Base-by-base conservation (phyloP, 176 grass and related monocot species). In the Alopecurus myosuroides region DNA sequence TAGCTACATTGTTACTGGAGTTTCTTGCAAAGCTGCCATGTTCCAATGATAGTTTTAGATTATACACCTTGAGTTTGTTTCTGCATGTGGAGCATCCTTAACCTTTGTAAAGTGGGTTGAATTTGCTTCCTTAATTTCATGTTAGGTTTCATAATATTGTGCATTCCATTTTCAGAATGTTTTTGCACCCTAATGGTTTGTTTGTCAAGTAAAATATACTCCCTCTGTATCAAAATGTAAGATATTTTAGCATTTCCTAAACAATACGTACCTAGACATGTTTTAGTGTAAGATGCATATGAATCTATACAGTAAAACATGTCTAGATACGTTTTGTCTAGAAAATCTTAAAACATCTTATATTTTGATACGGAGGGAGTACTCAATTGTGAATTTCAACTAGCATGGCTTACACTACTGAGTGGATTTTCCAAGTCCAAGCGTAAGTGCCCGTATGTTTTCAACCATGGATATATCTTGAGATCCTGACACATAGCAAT, bases 201-300 rank as follows among this genome's bases (percentile, higher is more conserved):
- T 76, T 17, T 81, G 50, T 50, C 19, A 82, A 52, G 13, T 42
- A 70, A 86, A 41, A 52, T 70, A n/a, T 77, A 52, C 70, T 30
- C 2, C n/a, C n/a, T n/a, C n/a, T n/a, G n/a, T n/a, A n/a, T n/a
- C n/a, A n/a, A n/a, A n/a, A n/a, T n/a, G n/a, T n/a, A n/a, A n/a
- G n/a, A n/a, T n/a, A n/a, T n/a, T n/a, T n/a, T n/a, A n/a, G n/a
- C n/a, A n/a, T n/a, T n/a, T n/a, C n/a, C n/a, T n/a, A n/a, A n/a
- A n/a, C n/a, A n/a, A n/a, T n/a, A n/a, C n/a, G n/a, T n/a, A n/a
- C n/a, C n/a, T n/a, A n/a, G n/a, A n/a, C n/a, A n/a, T n/a, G n/a
- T n/a, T n/a, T n/a, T n/a, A n/a, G n/a, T n/a, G n/a, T n/a, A n/a
- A n/a, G n/a, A n/a, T n/a, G n/a, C n/a, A n/a, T n/a, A n/a, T n/a